phyloP scores from a whole-genome alignment of 495 filamentous ascomycete species.

The Podospora bellae-mahoneyi region DNA sequence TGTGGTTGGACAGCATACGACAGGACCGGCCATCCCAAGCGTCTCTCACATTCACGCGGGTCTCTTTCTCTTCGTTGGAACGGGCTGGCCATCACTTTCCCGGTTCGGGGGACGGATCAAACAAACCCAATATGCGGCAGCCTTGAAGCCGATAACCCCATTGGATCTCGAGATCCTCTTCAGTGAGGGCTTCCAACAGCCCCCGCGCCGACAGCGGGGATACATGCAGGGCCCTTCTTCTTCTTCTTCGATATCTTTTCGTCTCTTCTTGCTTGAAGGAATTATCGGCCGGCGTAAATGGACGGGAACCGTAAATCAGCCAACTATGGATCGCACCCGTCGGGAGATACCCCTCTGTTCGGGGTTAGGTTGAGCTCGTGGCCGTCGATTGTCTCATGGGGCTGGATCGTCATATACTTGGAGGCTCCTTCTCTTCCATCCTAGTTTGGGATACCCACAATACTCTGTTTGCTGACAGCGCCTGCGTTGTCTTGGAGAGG shows the following conservation, averaged over 20 bases:
- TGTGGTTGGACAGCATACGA: conserved; percentile 49
- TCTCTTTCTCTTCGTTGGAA: conserved; percentile 1
- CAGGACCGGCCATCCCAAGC: neutral
- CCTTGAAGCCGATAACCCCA: conserved; percentile 11
- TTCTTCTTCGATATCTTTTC: conserved; percentile 8
- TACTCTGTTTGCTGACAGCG: neutral
- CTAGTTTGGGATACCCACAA: neutral
- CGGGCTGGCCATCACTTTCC: conserved; percentile 6
- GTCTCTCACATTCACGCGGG: neutral
- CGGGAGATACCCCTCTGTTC: neutral
- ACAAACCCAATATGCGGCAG: conserved; percentile 1
- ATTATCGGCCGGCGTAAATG: conserved; percentile 20
- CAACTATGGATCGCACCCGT: conserved; percentile 14
- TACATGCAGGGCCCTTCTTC: conserved; percentile 11
- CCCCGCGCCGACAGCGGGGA: conserved; percentile 7
- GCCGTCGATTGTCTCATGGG: neutral
- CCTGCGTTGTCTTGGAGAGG: neutral
- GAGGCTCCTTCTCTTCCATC: neutral
- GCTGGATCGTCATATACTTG: neutral
- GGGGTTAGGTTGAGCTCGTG: neutral
- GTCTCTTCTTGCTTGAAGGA: neutral
- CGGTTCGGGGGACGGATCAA: conserved; percentile 4
- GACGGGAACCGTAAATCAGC: conserved; percentile 3
- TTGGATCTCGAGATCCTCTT: conserved; percentile 5
- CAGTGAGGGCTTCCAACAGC: conserved; percentile 7